Base-by-base conservation (phyloP, 441 rosid species). In the Dalechampia spathulata region DNA sequence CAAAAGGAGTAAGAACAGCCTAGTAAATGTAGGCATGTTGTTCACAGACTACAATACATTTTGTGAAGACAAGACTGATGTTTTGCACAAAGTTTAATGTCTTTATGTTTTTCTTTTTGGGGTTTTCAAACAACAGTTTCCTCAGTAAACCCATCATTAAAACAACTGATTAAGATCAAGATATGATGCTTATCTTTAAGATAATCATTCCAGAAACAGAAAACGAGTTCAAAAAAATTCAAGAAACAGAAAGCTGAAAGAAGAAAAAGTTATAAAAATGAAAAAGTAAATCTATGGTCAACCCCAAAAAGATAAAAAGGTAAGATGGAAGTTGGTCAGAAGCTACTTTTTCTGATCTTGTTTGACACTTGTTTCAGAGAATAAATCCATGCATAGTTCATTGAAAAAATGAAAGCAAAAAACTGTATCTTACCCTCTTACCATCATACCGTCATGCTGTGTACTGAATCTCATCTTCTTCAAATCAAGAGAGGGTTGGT, bases 401-500 rank as follows among this genome's bases (percentile, higher is more conserved):
- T 42, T 5, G 9, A 55, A 55, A 1, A 23, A 5, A 21, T 12
- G 4, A 12, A 12, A 38, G 3, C n/a, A 7, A 12, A 13, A 9
- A 13, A 14, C 3, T 38, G 2, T 15, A 14, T 38, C n/a, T 38
- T 38, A 38, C 41, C 41, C 13, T 46, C 0, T 25, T 28, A 46
- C 22, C 49, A 46, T 13, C 55, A 17, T n/a, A n/a, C n/a, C n/a
- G n/a, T n/a, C n/a, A n/a, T n/a, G n/a, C n/a, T n/a, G n/a, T n/a
- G n/a, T n/a, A n/a, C n/a, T n/a, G n/a, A n/a, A n/a, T n/a, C n/a
- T 16, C 39, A 3, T 16, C 52, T 22, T 12, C 47, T 15, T 13
- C 13, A 40, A 12, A 45, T 43, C 48, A 55, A 63, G 61, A 55
- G 61, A 57, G 49, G 49, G 52, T 69, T 49, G 75, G 79, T 69